phyloP scores from a whole-genome alignment of 2,329 filamentous ascomycete species.

The Penicillium sp. region DNA sequence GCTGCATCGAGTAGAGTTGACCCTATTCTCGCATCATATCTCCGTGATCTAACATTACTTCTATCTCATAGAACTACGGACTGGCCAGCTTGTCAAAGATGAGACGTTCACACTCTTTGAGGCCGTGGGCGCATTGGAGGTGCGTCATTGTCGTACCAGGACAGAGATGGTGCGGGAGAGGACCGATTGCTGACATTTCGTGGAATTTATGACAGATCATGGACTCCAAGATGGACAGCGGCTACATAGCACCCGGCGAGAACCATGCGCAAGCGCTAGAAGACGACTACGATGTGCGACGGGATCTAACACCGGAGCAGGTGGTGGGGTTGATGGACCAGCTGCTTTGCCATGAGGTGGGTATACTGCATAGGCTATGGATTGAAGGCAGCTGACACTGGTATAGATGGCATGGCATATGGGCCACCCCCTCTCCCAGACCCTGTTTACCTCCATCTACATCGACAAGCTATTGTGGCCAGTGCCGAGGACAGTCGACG shows the following conservation, averaged over 20 bases:
- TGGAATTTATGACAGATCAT: slow-evolving; percentile 72
- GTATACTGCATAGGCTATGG: slow-evolving; percentile 20
- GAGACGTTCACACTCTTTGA: slow-evolving; percentile 92
- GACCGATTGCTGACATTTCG: slow-evolving; percentile 25
- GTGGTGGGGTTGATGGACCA: slow-evolving; percentile 94
- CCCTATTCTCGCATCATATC: slow-evolving; percentile 1
- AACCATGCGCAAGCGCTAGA: slow-evolving; percentile 65
- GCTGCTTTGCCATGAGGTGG: slow-evolving; percentile 83
- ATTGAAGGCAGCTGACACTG: slow-evolving; percentile 7
- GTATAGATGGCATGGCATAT: slow-evolving; percentile 90
- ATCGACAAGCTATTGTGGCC: slow-evolving; percentile 82
- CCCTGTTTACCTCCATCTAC: slow-evolving; percentile 89
- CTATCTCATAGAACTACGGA: slow-evolving; percentile 66
- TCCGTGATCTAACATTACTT: slow-evolving; percentile 13
- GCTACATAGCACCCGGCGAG: slow-evolving; percentile 77
- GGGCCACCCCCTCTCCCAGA: slow-evolving; percentile 94
- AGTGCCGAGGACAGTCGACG: slow-evolving; percentile 65
- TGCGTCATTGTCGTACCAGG: slow-evolving; percentile 36
- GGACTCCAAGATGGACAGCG: slow-evolving; percentile 99
- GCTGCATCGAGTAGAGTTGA: slow-evolving; percentile 56
- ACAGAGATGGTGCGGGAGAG: slow-evolving; percentile 13
- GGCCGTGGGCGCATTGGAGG: slow-evolving; percentile 77
- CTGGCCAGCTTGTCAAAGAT: slow-evolving; percentile 91
- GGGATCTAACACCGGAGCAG: slow-evolving; percentile 73
- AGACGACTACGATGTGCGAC: slow-evolving; percentile 77